These are phyloP conservation scores for Corchorus olitorius DNA, from an alignment of 345 rosid species.

Conservation along the genomic window DNA sequence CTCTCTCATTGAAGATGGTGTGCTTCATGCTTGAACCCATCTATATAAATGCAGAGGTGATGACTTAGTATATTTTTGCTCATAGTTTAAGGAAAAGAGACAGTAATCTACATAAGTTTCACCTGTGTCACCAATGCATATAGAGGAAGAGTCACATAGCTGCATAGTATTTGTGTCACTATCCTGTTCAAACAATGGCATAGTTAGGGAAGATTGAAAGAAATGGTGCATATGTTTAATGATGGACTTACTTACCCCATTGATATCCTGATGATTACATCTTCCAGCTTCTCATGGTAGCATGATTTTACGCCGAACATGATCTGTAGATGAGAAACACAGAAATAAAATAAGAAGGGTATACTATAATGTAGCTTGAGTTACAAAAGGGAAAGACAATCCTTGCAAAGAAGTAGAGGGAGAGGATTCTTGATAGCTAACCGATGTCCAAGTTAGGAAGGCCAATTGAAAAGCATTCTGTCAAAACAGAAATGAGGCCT, in stretches of 20 bases:
- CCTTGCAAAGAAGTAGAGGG: neutral
- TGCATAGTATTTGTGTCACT: slow-evolving; percentile 76
- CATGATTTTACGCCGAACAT: neutral
- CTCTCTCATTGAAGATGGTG: slow-evolving; percentile 79
- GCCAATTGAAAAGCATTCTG: slow-evolving; percentile 4
- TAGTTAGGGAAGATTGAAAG: neutral
- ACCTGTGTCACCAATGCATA: slow-evolving; percentile 88
- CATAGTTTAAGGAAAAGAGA: neutral
- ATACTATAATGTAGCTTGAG: too few species aligned
- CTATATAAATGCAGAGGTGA: slow-evolving; percentile 28
- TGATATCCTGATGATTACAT: neutral
- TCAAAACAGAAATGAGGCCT: neutral
- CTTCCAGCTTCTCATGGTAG: neutral
- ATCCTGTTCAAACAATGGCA: slow-evolving; percentile 43
- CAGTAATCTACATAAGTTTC: neutral
- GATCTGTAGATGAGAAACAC: neutral
- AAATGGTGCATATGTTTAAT: neutral
- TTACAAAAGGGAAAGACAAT: neutral
- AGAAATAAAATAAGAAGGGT: too few species aligned
- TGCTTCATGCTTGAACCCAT: slow-evolving; percentile 95
- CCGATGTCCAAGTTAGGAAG: neutral
- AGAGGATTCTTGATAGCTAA: neutral
- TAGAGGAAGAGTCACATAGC: slow-evolving; percentile 90
- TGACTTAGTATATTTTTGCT: neutral
- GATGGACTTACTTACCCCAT: neutral